A percentile compares a stretch with the other conserved stretches of the same genome.
Evolutionary conservation across 2,329 filamentous ascomycete genomes (phyloP).

Genomic region (Phaeosphaeria sp.): DNA sequence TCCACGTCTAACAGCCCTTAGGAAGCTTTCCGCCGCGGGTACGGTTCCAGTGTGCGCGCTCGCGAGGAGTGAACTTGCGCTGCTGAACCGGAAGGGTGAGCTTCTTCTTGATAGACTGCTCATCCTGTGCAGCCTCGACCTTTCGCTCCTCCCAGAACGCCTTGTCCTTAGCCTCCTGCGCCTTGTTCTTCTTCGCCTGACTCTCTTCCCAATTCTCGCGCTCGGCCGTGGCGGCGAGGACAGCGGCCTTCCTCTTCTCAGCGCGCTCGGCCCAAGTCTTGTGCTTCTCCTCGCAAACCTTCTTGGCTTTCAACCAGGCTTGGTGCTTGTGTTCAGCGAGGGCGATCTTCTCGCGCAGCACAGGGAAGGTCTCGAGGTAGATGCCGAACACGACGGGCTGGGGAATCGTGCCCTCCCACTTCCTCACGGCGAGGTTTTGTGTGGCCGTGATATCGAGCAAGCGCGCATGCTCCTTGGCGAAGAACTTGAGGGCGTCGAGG

Average conservation of each 20-base stretch:
- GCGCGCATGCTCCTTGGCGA: neutral
- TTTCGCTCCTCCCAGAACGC: neutral
- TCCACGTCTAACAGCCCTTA: neutral
- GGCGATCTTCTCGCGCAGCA: neutral
- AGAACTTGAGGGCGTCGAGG: neutral
- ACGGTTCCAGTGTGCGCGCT: neutral
- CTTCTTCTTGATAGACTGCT: neutral
- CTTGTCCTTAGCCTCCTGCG: neutral
- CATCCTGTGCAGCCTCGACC: neutral
- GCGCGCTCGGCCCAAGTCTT: neutral
- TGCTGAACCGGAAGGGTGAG: neutral
- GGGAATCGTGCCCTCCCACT: neutral
- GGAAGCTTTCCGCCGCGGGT: neutral
- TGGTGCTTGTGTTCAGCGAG: neutral
- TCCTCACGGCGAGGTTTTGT: neutral
- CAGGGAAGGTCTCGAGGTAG: neutral
- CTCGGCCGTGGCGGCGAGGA: no score
- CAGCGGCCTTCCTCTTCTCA: neutral
- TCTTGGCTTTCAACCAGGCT: neutral
- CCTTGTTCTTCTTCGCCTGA: neutral
- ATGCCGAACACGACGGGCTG: neutral
- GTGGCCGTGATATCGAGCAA: neutral
- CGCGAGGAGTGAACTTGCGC: conserved; percentile 4
- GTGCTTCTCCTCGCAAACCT: neutral
- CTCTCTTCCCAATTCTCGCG: neutral